phyloP scores from a whole-genome alignment of 495 filamentous ascomycete genomes.

The Lasiosphaeria hispida region DNA sequence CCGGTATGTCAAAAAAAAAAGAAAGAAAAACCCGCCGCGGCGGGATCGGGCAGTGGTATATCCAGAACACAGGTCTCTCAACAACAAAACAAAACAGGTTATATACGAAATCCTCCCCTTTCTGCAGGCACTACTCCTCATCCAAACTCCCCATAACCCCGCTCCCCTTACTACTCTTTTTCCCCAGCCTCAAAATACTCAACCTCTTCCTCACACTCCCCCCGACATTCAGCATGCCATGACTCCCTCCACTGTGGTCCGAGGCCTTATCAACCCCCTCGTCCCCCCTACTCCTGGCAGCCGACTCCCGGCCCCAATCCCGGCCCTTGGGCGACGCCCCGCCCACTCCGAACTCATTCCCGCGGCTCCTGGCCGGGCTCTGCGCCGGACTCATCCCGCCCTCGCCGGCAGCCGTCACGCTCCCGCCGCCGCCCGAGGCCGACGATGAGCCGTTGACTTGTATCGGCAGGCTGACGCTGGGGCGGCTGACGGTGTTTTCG shows the following conservation, averaged over 20 bases:
- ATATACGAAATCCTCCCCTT: not conserved
- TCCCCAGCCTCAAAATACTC: constrained; percentile 62
- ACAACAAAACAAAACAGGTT: constrained; percentile 4
- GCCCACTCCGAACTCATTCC: too few species aligned
- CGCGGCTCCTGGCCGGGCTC: too few species aligned
- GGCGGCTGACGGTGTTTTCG: constrained; percentile 21
- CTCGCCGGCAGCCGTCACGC: not conserved
- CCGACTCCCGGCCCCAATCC: too few species aligned
- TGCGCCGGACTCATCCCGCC: too few species aligned
- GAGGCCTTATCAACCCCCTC: too few species aligned
- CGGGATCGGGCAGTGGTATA: constrained; percentile 6
- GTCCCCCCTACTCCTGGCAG: too few species aligned
- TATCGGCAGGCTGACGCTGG: constrained; percentile 9
- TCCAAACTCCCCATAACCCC: constrained; percentile 48
- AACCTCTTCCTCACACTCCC: constrained; percentile 65
- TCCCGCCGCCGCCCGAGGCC: constrained; percentile 15
- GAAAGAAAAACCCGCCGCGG: constrained; percentile 1
- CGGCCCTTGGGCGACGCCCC: too few species aligned
- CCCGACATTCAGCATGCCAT: not conserved
- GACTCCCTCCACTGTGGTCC: not conserved
- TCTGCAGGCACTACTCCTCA: constrained; percentile 26
- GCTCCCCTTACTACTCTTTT: constrained; percentile 58
- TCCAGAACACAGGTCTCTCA: constrained; percentile 3
- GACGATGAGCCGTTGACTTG: constrained; percentile 26
- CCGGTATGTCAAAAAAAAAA: not conserved